Evolutionary conservation across 129 eudicot genomes (phyloP).

Genomic region (Chrysanthemum seticuspe): DNA sequence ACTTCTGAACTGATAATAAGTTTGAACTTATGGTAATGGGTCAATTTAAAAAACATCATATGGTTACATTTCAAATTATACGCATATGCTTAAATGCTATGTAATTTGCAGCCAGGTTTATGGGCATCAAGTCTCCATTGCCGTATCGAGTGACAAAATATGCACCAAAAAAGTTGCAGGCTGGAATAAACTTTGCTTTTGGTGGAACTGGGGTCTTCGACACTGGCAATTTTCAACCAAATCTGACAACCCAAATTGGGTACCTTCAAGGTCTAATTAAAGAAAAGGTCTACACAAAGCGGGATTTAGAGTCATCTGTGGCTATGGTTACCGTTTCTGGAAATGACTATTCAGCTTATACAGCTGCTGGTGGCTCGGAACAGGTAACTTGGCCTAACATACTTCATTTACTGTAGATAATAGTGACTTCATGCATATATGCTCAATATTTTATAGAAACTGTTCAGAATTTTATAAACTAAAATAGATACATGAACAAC

Average conservation of each 20-base stretch:
- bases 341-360: constrained; percentile 56
- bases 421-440: not conserved
- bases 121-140: constrained; percentile 65
- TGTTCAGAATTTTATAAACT: too few species aligned
- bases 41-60: not conserved
- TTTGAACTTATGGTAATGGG: not conserved
- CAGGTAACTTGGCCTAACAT: constrained; percentile 37
- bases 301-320: constrained; percentile 50
- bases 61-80: not conserved
- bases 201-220: constrained; percentile 89
- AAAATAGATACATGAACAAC: too few species aligned
- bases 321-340: constrained; percentile 73
- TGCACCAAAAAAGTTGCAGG: constrained; percentile 21
- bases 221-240: constrained; percentile 52
- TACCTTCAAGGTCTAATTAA: constrained; percentile 41
- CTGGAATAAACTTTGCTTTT: constrained; percentile 70
- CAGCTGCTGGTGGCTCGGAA: constrained; percentile 38
- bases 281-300: constrained; percentile 39
- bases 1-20: too few species aligned
- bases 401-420: not conserved
- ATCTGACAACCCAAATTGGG: constrained; percentile 77
- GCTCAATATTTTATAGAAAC: not conserved
- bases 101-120: constrained; percentile 49
- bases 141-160: constrained; percentile 54
- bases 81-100: constrained; percentile 2